Conservation (phyloP, 495 filamentous ascomycete species). For the Penicillium ochrochloron region DNA sequence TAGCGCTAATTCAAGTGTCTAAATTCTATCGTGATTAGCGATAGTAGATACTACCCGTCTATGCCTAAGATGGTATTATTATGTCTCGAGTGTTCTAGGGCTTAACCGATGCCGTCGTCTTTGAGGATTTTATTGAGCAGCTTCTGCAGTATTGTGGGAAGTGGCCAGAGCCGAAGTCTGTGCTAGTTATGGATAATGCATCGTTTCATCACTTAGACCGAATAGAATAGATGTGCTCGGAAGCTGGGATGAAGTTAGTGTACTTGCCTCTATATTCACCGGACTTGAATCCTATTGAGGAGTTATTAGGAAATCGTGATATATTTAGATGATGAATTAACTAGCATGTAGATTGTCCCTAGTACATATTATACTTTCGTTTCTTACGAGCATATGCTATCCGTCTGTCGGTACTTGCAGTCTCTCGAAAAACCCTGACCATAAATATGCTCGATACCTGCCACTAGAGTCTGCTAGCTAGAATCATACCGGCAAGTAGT, state of each 20-base stretch:
- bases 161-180: constrained; percentile 43
- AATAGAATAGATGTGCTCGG: constrained; percentile 38
- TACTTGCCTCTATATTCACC: constrained; percentile 24
- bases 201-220: constrained; percentile 41
- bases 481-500: no score
- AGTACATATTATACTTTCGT: no score
- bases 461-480: no score
- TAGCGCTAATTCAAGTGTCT: constrained; percentile 38
- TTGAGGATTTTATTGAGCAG: constrained; percentile 47
- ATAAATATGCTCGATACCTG: no score
- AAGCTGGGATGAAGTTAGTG: constrained; percentile 40
- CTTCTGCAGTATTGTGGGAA: constrained; percentile 39
- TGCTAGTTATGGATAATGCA: constrained; percentile 24
- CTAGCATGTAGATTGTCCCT: no score
- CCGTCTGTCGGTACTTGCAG: no score
- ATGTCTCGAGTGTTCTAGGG: constrained; percentile 40
- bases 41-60: constrained; percentile 43
- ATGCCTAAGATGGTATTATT: constrained; percentile 42
- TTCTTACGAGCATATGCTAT: no score
- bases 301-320: no score
- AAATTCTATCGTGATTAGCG: constrained; percentile 34
- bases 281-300: constrained; percentile 19
- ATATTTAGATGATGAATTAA: no score
- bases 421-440: no score
- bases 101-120: constrained; percentile 41